Evolutionary conservation across 1,284 basidiomycete species (phyloP).

Genomic region (Ustilago tritici): DNA sequence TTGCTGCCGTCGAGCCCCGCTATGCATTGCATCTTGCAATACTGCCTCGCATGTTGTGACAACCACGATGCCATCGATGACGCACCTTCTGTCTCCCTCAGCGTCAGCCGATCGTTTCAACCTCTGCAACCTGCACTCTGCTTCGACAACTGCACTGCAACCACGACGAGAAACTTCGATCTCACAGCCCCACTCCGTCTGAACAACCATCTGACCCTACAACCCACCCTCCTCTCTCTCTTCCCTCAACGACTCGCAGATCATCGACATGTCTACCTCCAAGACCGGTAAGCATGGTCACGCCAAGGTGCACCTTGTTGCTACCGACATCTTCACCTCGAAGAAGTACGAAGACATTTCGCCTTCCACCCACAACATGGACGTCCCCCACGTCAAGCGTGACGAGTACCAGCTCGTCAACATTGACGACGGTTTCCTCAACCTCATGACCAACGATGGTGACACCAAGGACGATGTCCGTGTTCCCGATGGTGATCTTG

Average conservation of each 20-base stretch:
- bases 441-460: constrained; percentile 90
- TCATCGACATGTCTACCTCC: constrained; percentile 90
- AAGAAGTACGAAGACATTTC: constrained; percentile 85
- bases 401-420: constrained; percentile 90
- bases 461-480: constrained; percentile 93
- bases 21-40: too few relatives aligned
- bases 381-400: constrained; percentile 93
- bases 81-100: too few relatives aligned
- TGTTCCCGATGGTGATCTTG: constrained; percentile 87
- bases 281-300: constrained; percentile 98
- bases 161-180: too few relatives aligned
- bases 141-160: too few relatives aligned
- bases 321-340: constrained; percentile 78
- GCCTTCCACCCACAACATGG: constrained; percentile 99
- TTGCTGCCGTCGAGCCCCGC: too few relatives aligned
- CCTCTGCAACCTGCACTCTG: too few relatives aligned
- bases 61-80: too few relatives aligned
- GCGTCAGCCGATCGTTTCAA: too few relatives aligned
- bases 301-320: constrained; percentile 98
- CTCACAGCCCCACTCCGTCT: neutral
- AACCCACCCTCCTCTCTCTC: neutral
- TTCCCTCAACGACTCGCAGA: constrained; percentile 30
- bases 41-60: too few relatives aligned
- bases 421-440: constrained; percentile 80
- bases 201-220: neutral